Evolutionary conservation across 2,329 filamentous ascomycete species (phyloP).

Genomic region (Claviceps digitariae): DNA sequence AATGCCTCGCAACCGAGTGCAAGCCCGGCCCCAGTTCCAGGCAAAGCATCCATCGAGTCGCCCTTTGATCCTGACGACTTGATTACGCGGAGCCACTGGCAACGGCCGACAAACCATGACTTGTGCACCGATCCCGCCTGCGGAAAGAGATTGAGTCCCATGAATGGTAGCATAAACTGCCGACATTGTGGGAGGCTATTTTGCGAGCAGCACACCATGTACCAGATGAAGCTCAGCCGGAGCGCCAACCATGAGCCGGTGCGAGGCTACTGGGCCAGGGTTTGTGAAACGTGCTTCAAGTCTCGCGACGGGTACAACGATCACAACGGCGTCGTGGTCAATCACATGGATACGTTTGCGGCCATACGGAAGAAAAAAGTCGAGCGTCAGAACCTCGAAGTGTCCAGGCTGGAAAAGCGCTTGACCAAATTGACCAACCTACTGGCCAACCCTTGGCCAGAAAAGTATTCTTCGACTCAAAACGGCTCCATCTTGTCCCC

Average conservation of each 20-base stretch:
- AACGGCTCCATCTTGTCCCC: conserved; percentile 44
- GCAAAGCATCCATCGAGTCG: conserved; percentile 26
- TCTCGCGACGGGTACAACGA: conserved; percentile 93
- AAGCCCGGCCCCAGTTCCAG: conserved; percentile 17
- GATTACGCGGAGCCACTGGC: conserved; percentile 83
- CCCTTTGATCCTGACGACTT: conserved; percentile 73
- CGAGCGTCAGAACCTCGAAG: conserved; percentile 75
- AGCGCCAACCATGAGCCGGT: conserved; percentile 83
- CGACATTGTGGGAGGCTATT: conserved; percentile 86
- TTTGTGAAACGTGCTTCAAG: conserved; percentile 99
- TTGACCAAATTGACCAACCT: conserved; percentile 81
- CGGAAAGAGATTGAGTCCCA: conserved; percentile 61
- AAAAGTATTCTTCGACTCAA: conserved; percentile 38
- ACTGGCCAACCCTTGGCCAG: conserved; percentile 55
- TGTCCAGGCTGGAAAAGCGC: conserved; percentile 80
- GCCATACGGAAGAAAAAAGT: conserved; percentile 62
- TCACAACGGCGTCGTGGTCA: conserved; percentile 55
- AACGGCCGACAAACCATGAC: conserved; percentile 60
- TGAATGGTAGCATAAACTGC: conserved; percentile 82
- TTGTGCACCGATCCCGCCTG: conserved; percentile 79
- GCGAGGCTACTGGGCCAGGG: conserved; percentile 80
- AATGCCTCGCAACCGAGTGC: conserved; percentile 49
- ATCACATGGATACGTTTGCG: conserved; percentile 60
- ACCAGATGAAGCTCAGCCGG: conserved; percentile 93
- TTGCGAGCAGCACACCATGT: conserved; percentile 98